Evolutionary conservation across 2,329 filamentous ascomycete genomes (phyloP), one percentile per base, ranked within the genome.

Genomic region (Fusarium palustre): DNA sequence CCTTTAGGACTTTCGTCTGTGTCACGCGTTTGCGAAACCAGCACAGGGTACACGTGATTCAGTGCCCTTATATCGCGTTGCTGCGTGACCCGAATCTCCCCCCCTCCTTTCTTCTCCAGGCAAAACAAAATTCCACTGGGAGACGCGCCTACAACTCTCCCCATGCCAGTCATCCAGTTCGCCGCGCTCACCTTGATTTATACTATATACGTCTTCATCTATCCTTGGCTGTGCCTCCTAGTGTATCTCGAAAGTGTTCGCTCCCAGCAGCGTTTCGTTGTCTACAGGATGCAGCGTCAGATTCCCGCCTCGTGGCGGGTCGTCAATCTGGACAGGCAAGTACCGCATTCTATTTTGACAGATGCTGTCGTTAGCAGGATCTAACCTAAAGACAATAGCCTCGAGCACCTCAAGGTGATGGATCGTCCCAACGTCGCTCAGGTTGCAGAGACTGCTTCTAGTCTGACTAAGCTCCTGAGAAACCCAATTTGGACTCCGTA

Each of bases 401-500:
- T 16, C 24, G 47, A 50, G 47, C 47, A 50, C n/a, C 18, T 34
- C 31, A n/a, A 16, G 16, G 33, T 18, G 10, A 18, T 11, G 11
- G 47, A 50, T 16, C 16, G 15, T 25, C 47, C 28, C 11, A 18
- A 30, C 7, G 15, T 16, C 3, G 12, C 16, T 15, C 36, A 60
- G 10, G 42, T 59, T 2, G 13, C 43, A 36, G 18, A 25, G 3
- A 50, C 43, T 15, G 59, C 36, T 5, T 47, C 53, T 18, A 56
- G 59, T 11, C 50, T 67, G 2, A 48, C 59, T 11, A 48, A 39
- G 4, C 50, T 68, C 5, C 15, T 60, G 2, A 20, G 33, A 8
- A 46, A 48, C 15, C 50, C 49, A 11, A 12, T 25, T 11, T 67
- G 64, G 59, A 16, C 28, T 13, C 16, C 41, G 1, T 67, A 60